These are phyloP conservation scores for Gelatoporia subvermispora DNA, from an alignment of 768 basidiomycete genomes.

Conservation along the genomic window DNA sequence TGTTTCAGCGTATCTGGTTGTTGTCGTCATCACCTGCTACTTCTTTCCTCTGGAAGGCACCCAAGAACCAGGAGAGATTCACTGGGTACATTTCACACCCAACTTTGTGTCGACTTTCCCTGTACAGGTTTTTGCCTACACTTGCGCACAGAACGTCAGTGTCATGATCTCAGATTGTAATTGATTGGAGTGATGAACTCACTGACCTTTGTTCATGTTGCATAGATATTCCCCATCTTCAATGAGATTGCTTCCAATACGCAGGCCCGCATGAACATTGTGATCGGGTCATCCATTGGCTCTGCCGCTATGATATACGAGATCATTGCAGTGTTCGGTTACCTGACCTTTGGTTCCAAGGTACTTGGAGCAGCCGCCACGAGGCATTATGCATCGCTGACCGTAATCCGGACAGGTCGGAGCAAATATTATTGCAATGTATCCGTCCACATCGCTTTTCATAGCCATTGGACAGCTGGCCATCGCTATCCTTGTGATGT, in stretches of 20 bases:
- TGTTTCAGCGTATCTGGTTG: conserved; percentile 61
- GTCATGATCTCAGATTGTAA: not conserved
- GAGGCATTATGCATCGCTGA: not conserved
- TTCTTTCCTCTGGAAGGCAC: conserved; percentile 68
- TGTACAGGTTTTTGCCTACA: conserved; percentile 90
- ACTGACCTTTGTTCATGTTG: conserved; percentile 1
- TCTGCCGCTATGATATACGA: conserved; percentile 81
- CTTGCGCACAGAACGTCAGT: conserved; percentile 88
- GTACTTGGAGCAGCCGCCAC: conserved; percentile 28
- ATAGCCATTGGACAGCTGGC: conserved; percentile 92
- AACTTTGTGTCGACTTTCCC: conserved; percentile 83
- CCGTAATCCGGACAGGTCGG: conserved; percentile 51
- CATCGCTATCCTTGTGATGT: conserved; percentile 84
- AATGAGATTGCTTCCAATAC: conserved; percentile 84
- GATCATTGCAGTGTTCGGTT: conserved; percentile 82
- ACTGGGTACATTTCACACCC: conserved; percentile 69
- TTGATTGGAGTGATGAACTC: not conserved
- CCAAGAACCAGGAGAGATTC: conserved; percentile 59
- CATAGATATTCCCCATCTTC: conserved; percentile 86
- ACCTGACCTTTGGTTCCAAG: conserved; percentile 88
- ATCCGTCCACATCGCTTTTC: conserved; percentile 84
- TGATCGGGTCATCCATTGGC: conserved; percentile 86
- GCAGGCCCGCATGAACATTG: conserved; percentile 79
- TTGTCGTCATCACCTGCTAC: conserved; percentile 79
- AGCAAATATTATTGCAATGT: conserved; percentile 93